Evolutionary conservation across 805 yeast species (phyloP).

Genomic region (Grigorovia transvaalensis): DNA sequence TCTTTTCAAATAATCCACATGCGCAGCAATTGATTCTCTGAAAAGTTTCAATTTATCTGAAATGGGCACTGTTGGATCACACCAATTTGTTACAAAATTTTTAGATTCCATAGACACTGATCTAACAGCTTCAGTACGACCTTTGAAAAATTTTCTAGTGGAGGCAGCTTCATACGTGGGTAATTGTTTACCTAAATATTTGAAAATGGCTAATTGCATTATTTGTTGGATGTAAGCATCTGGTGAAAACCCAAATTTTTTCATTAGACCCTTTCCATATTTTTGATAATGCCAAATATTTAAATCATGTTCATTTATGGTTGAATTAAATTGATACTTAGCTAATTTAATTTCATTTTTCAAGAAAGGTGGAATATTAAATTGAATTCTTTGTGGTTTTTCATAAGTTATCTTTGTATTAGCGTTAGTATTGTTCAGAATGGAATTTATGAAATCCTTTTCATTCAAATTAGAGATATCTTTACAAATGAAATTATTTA

Average conservation of each 20-base stretch:
- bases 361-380: conserved; percentile 48
- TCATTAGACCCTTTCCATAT: conserved; percentile 78
- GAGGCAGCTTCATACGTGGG: conserved; percentile 97
- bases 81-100: conserved; percentile 66
- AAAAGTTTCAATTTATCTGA: conserved; percentile 56
- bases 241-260: conserved; percentile 77
- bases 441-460: conserved; percentile 12
- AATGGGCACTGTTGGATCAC: conserved; percentile 35
- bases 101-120: conserved; percentile 65
- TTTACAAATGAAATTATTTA: conserved; percentile 65
- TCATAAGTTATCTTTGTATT: neutral
- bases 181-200: conserved; percentile 63
- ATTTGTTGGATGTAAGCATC: conserved; percentile 89
- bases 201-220: conserved; percentile 83
- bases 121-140: conserved; percentile 92
- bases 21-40: conserved; percentile 63
- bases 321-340: conserved; percentile 41
- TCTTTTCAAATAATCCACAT: conserved; percentile 57
- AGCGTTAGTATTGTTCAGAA: neutral
- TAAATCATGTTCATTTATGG: conserved; percentile 54
- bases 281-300: conserved; percentile 73
- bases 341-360: conserved; percentile 47
- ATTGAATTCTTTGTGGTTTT: conserved; percentile 29
- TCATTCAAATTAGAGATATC: conserved; percentile 42
- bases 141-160: conserved; percentile 76